A percentile compares a stretch with the other conserved stretches of the same genome.
Conservation (phyloP, 139 green algal genomes). For the Pleodorina starrii region DNA sequence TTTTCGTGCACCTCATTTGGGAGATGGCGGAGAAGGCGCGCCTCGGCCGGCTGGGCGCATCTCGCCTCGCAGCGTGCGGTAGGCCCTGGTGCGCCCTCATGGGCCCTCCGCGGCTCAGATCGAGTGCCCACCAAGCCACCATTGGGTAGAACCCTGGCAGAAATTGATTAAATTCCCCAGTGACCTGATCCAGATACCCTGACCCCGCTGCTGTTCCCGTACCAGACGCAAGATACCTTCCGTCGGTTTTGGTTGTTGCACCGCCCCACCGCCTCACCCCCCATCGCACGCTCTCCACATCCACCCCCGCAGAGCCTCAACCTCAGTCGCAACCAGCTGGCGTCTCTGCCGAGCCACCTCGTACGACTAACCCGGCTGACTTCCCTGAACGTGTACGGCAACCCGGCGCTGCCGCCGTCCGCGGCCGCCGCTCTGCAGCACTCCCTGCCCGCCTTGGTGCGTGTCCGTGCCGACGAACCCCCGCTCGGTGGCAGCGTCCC, state of each 20-base stretch:
- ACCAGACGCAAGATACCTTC: too few species aligned
- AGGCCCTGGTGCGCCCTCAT: background rate
- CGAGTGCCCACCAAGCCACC: too few species aligned
- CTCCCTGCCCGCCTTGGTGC: background rate
- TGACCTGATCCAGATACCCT: background rate
- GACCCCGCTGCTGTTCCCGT: background rate
- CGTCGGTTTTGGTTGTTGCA: too few species aligned
- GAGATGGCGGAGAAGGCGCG: background rate
- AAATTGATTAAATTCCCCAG: background rate
- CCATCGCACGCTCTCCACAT: too few species aligned
- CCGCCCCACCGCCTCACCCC: too few species aligned
- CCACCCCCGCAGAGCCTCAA: background rate
- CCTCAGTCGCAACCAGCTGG: background rate
- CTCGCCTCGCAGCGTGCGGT: background rate
- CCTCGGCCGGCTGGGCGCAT: background rate
- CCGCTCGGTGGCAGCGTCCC: too few species aligned
- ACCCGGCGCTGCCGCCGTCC: background rate
- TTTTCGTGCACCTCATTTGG: background rate
- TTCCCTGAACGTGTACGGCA: background rate
- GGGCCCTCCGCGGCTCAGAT: too few species aligned
- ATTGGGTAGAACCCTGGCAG: too few species aligned
- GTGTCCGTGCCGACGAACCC: background rate
- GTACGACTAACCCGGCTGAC: background rate
- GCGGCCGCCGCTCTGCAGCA: background rate
- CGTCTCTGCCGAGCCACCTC: background rate